Evolutionary conservation across 2,329 filamentous ascomycete genomes (phyloP).

Genomic region (Microcyclosporella mali): DNA sequence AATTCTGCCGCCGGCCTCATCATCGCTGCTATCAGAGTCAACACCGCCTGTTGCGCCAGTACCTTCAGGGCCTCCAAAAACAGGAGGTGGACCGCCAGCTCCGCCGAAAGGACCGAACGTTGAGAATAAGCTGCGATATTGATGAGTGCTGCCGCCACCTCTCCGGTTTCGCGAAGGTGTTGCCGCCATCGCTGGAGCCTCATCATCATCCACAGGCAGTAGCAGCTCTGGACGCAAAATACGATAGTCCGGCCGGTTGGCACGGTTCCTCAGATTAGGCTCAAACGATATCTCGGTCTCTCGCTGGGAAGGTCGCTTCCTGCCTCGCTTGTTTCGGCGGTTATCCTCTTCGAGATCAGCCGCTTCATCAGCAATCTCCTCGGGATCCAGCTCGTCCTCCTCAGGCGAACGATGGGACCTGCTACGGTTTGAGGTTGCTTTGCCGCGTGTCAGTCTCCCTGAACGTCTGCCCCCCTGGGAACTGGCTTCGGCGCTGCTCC

Average conservation of each 20-base stretch:
- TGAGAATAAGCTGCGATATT: constrained; percentile 75
- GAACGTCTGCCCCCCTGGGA: constrained; percentile 43
- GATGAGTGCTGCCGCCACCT: constrained; percentile 49
- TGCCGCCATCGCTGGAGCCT: constrained; percentile 58
- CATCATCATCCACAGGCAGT: constrained; percentile 69
- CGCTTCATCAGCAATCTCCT: constrained; percentile 51
- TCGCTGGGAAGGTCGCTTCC: constrained; percentile 22
- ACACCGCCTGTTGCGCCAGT: constrained; percentile 68
- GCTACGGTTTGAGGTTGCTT: constrained; percentile 41
- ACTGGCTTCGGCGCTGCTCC: constrained; percentile 40
- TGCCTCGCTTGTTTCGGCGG: constrained; percentile 31
- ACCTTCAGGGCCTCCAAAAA: constrained; percentile 69
- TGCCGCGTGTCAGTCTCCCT: constrained; percentile 43
- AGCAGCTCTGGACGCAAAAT: constrained; percentile 69
- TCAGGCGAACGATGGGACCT: constrained; percentile 40
- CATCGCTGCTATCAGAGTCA: constrained; percentile 95
- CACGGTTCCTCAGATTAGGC: constrained; percentile 55
- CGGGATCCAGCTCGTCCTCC: constrained; percentile 42
- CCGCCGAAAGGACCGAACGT: constrained; percentile 92
- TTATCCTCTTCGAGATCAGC: constrained; percentile 53
- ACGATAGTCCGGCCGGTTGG: constrained; percentile 75
- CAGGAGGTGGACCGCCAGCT: constrained; percentile 63
- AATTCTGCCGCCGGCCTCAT: constrained; percentile 59
- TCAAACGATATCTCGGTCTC: constrained; percentile 26
- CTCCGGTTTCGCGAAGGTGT: constrained; percentile 57